Conservation (phyloP, 371 early-diverging fungal genomes). For the Enteropsectra breve region DNA sequence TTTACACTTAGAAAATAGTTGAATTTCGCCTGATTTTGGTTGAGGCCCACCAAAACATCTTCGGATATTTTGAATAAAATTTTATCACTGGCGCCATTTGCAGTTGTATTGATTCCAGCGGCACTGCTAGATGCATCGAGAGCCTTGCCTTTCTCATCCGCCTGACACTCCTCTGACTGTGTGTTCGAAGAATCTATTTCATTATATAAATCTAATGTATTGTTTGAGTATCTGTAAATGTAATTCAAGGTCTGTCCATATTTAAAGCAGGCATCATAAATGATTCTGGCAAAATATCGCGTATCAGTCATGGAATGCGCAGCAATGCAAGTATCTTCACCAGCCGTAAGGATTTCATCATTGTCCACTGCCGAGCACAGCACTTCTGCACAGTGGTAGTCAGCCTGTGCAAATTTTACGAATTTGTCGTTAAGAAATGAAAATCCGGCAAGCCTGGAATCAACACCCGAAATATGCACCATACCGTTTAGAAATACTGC, state of each 20-base stretch:
- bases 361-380: conserved; percentile 12
- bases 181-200: neutral
- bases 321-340: conserved; percentile 26
- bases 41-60: neutral
- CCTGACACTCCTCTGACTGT: neutral
- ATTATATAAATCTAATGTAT: neutral
- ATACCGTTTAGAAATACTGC: conserved; percentile 11
- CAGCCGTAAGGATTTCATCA: conserved; percentile 20
- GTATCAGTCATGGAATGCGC: neutral
- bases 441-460: conserved; percentile 30
- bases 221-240: neutral
- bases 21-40: conserved; percentile 1
- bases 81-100: neutral
- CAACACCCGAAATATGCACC: conserved; percentile 35
- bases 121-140: neutral
- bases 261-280: conserved; percentile 21
- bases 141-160: neutral
- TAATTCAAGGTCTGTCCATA: conserved; percentile 1
- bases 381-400: conserved; percentile 35
- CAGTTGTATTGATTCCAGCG: neutral
- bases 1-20: conserved; percentile 6
- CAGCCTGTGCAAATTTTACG: conserved; percentile 27
- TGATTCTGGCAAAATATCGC: conserved; percentile 17
- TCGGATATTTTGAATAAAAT: conserved; percentile 1
- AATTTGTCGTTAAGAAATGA: conserved; percentile 15